These are phyloP conservation scores for Globisporangium lucens DNA, from an alignment of 352 stramenopile genomes.

Conservation along the genomic window DNA sequence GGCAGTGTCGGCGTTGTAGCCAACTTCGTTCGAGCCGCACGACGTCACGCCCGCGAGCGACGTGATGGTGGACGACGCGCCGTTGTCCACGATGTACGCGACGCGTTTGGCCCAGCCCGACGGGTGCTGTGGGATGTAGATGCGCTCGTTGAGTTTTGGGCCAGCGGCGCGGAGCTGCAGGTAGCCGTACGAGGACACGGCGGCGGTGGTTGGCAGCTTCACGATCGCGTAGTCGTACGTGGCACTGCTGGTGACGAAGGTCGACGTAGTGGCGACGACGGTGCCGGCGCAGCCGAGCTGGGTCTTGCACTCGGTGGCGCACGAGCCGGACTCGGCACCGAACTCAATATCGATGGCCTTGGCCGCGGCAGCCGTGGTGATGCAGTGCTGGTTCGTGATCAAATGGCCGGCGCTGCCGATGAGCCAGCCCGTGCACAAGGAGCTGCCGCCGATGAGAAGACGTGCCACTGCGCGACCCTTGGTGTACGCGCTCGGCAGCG, in stretches of 20 bases:
- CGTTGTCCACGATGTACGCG: constrained; percentile 17
- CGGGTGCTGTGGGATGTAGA: constrained; percentile 51
- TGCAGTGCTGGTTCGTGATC: constrained; percentile 79
- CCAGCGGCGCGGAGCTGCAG: background rate
- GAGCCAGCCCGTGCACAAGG: constrained; percentile 59
- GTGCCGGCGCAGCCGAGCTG: background rate
- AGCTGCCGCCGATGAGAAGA: background rate
- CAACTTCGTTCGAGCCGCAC: constrained; percentile 27
- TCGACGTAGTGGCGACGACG: background rate
- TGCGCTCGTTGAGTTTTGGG: constrained; percentile 10
- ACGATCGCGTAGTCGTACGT: constrained; percentile 4
- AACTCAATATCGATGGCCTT: constrained; percentile 57
- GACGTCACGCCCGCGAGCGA: constrained; percentile 24
- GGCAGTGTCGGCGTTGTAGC: constrained; percentile 41
- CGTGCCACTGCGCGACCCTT: constrained; percentile 16
- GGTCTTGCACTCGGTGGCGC: constrained; percentile 33
- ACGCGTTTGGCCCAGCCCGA: constrained; percentile 32
- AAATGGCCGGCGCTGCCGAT: constrained; percentile 54
- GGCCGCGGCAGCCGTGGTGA: constrained; percentile 23
- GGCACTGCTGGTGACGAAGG: background rate
- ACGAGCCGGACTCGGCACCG: constrained; percentile 42
- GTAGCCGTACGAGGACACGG: background rate
- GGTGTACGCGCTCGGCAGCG: background rate
- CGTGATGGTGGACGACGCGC: constrained; percentile 16
- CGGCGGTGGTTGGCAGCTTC: background rate